phyloP scores from a whole-genome alignment of 495 filamentous ascomycete species.

The Hypoxylon crocopeplum region DNA sequence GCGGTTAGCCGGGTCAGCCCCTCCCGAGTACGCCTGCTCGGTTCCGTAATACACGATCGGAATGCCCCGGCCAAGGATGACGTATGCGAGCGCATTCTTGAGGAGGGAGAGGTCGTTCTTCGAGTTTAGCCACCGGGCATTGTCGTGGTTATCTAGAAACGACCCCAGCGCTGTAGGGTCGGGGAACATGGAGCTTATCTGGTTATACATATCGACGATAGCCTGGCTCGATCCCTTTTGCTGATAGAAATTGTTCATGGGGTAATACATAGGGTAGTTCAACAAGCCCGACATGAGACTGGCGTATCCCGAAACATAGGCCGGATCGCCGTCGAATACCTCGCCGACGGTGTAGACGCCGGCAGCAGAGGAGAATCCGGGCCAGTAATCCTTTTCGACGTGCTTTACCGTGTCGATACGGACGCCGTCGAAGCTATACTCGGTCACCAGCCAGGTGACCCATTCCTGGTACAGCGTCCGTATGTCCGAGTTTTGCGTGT shows the following conservation, averaged over 20 bases:
- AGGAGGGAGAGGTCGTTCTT: conserved; percentile 64
- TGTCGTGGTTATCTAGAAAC: conserved; percentile 85
- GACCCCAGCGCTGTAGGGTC: conserved; percentile 56
- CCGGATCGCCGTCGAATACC: conserved; percentile 66
- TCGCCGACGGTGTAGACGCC: conserved; percentile 77
- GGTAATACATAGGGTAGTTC: conserved; percentile 66
- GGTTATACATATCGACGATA: conserved; percentile 65
- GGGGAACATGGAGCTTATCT: conserved; percentile 53
- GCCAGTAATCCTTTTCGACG: conserved; percentile 74
- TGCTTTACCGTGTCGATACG: conserved; percentile 79
- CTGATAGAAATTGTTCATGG: conserved; percentile 67
- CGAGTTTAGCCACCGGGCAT: conserved; percentile 66
- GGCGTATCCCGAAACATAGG: conserved; percentile 71
- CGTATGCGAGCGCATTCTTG: conserved; percentile 74
- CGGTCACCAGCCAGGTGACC: conserved; percentile 67
- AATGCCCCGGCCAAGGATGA: conserved; percentile 65
- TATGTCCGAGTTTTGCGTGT: conserved; percentile 65
- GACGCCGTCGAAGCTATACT: conserved; percentile 80
- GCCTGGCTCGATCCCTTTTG: conserved; percentile 62
- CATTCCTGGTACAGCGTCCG: conserved; percentile 67
- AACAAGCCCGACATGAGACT: conserved; percentile 66
- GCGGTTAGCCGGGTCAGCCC: conserved; percentile 67
- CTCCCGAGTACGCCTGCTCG: conserved; percentile 72
- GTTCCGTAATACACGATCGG: conserved; percentile 63
- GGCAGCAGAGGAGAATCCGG: conserved; percentile 66